phyloP scores from a whole-genome alignment of 768 basidiomycete species.

The Russula sp. region DNA sequence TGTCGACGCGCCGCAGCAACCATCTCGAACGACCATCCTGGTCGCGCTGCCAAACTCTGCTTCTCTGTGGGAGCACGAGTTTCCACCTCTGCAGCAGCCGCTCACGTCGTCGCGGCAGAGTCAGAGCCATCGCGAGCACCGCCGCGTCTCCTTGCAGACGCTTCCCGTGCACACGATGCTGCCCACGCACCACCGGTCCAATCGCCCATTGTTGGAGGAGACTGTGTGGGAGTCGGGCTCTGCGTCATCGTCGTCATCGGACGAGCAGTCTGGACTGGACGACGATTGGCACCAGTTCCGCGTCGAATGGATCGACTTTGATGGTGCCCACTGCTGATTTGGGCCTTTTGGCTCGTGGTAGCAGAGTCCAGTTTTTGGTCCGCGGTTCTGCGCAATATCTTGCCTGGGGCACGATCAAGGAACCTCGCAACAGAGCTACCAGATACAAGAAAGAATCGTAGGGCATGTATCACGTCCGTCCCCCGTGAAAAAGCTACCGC shows the following conservation, averaged over 20 bases:
- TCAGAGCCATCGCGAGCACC: background rate
- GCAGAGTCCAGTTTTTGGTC: background rate
- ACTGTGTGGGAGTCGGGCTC: slow-evolving; percentile 4
- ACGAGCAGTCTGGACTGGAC: slow-evolving; percentile 2
- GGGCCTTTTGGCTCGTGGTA: background rate
- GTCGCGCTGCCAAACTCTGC: background rate
- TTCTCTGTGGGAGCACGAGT: background rate
- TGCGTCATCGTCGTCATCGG: background rate
- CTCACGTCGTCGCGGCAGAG: background rate
- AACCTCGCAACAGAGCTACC: background rate
- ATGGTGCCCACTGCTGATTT: background rate
- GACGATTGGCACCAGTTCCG: slow-evolving; percentile 18
- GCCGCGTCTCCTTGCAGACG: background rate
- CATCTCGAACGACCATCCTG: background rate
- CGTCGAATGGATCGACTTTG: slow-evolving; percentile 20
- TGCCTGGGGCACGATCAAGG: background rate
- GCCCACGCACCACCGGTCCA: background rate
- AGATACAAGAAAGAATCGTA: background rate
- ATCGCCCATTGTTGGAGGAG: background rate
- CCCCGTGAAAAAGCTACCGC: background rate
- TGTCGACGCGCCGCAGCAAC: background rate
- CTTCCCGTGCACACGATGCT: background rate
- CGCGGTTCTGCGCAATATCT: background rate
- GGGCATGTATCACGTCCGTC: background rate
- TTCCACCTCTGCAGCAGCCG: background rate